Conservation (phyloP, 2,329 filamentous ascomycete genomes). For the Alternaria consortialis region DNA sequence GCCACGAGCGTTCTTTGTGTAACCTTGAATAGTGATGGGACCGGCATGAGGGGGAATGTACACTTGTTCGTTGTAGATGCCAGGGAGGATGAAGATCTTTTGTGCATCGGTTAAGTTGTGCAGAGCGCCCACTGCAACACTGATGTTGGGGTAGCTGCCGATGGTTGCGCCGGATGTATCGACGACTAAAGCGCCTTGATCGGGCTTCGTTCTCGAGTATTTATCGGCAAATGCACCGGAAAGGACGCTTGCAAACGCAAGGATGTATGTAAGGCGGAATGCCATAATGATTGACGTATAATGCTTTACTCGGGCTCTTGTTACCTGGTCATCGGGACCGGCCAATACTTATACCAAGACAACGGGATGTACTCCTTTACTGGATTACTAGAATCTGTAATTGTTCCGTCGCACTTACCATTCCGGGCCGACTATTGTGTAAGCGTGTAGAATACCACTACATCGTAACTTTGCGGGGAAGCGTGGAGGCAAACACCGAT, state of each 20-base stretch:
- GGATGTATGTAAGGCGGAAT: background rate
- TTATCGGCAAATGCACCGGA: slow-evolving; percentile 15
- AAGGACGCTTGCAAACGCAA: background rate
- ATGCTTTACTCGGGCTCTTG: background rate
- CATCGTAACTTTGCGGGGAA: slow-evolving; percentile 14
- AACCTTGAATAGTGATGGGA: slow-evolving; percentile 64
- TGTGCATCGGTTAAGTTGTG: slow-evolving; percentile 21
- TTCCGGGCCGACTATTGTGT: background rate
- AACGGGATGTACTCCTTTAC: background rate
- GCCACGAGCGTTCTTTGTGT: slow-evolving; percentile 59
- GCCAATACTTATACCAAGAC: slow-evolving; percentile 7
- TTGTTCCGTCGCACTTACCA: slow-evolving; percentile 10
- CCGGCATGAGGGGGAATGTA: slow-evolving; percentile 58
- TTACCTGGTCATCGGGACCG: background rate
- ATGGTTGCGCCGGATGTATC: slow-evolving; percentile 24
- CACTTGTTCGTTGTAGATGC: slow-evolving; percentile 67
- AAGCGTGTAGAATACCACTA: background rate
- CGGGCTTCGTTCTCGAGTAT: slow-evolving; percentile 20
- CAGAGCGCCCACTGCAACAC: slow-evolving; percentile 24
- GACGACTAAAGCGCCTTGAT: slow-evolving; percentile 27
- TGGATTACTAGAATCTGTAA: background rate
- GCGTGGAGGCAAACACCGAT: background rate
- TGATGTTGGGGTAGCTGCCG: slow-evolving; percentile 26
- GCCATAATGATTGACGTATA: slow-evolving; percentile 1
- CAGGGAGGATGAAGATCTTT: slow-evolving; percentile 66